Percentiles rank a stretch among this genome's conserved stretches.
phyloP scores from a whole-genome alignment of 768 basidiomycete species.

The Neoboletus magnificus region DNA sequence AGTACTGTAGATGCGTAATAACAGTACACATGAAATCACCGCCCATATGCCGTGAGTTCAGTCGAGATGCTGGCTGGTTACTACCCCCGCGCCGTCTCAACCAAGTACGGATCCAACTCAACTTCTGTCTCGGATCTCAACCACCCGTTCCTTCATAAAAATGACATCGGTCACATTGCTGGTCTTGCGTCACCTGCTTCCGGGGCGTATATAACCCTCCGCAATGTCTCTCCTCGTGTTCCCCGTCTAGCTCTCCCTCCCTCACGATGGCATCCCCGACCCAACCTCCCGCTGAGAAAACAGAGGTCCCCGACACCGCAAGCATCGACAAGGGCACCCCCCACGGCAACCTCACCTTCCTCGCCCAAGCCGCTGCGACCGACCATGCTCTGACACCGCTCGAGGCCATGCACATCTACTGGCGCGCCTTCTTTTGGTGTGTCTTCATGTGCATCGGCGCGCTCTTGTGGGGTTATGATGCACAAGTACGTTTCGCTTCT shows the following conservation, averaged over 20 bases:
- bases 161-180: background rate
- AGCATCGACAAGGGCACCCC: constrained; percentile 9
- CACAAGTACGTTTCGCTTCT: constrained; percentile 15
- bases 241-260: background rate
- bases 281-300: constrained; percentile 6
- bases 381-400: constrained; percentile 20
- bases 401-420: constrained; percentile 21
- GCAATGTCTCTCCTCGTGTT: background rate
- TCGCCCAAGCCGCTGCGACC: constrained; percentile 21
- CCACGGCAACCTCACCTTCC: constrained; percentile 14
- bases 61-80: no score
- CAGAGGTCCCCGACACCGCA: background rate
- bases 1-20: no score
- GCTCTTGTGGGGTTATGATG: constrained; percentile 27
- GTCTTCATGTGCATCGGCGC: constrained; percentile 23
- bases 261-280: constrained; percentile 1
- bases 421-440: constrained; percentile 27
- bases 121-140: background rate
- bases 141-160: background rate
- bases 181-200: background rate
- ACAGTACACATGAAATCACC: no score
- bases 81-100: no score
- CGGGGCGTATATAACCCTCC: background rate
- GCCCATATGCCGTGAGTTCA: no score
- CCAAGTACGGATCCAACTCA: no score